Conservation (phyloP, 2,329 filamentous ascomycete species). For the Sclerotinia nivalis region DNA sequence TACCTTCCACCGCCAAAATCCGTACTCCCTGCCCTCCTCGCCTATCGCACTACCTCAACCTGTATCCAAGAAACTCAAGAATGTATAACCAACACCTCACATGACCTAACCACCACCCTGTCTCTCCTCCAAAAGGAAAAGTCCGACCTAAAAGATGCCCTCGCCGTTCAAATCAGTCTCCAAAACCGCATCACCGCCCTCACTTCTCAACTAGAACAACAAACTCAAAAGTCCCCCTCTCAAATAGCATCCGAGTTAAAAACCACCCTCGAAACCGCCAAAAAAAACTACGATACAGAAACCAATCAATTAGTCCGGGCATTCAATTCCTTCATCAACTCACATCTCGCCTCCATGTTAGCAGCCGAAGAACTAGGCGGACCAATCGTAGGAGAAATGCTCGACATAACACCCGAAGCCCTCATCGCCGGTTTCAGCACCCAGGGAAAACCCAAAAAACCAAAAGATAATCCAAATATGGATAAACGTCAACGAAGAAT, state of each 20-base stretch:
- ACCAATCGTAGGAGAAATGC: slow-evolving; percentile 74
- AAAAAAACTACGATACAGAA: slow-evolving; percentile 59
- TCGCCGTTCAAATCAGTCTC: slow-evolving; percentile 54
- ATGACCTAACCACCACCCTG: slow-evolving; percentile 47
- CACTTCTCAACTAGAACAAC: slow-evolving; percentile 38
- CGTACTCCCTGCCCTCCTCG: slow-evolving; percentile 68
- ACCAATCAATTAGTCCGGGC: slow-evolving; percentile 61
- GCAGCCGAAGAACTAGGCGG: slow-evolving; percentile 83
- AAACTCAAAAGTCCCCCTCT: slow-evolving; percentile 16
- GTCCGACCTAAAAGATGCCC: slow-evolving; percentile 55
- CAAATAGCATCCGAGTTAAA: background rate
- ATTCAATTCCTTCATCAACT: slow-evolving; percentile 70
- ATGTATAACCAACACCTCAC: slow-evolving; percentile 52
- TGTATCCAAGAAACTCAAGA: slow-evolving; percentile 64
- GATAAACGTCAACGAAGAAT: slow-evolving; percentile 61
- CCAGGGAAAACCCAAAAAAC: slow-evolving; percentile 57
- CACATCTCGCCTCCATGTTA: slow-evolving; percentile 70
- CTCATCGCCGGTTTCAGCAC: slow-evolving; percentile 61
- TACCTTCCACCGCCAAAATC: slow-evolving; percentile 68
- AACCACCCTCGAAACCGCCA: slow-evolving; percentile 45
- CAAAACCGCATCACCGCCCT: slow-evolving; percentile 60
- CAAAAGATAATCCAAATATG: slow-evolving; percentile 46
- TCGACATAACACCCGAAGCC: slow-evolving; percentile 63
- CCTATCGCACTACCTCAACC: slow-evolving; percentile 65
- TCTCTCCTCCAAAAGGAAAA: slow-evolving; percentile 54